These are phyloP conservation scores for Penicillium samsonianum DNA, from an alignment of 495 filamentous ascomycete species.

Conservation along the genomic window DNA sequence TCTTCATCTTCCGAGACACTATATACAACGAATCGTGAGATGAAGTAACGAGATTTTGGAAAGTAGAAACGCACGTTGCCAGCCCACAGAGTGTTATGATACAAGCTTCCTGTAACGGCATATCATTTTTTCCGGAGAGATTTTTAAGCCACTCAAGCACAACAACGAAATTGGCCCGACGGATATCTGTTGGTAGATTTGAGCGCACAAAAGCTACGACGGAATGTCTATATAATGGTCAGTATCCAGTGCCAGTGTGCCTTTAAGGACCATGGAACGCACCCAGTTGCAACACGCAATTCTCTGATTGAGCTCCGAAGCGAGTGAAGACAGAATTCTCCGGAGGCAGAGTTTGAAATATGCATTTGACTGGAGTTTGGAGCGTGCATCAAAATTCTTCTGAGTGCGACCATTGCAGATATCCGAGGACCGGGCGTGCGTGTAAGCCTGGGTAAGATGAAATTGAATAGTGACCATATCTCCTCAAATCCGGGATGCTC, in stretches of 20 bases:
- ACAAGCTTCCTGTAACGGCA: slow-evolving; percentile 74
- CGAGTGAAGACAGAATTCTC: slow-evolving; percentile 78
- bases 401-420: slow-evolving; percentile 69
- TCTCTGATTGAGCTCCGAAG: slow-evolving; percentile 82
- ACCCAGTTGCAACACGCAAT: slow-evolving; percentile 78
- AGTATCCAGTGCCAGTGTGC: slow-evolving; percentile 20
- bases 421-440: slow-evolving; percentile 64
- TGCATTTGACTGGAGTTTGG: slow-evolving; percentile 57
- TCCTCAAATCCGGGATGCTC: slow-evolving; percentile 40
- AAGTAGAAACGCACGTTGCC: slow-evolving; percentile 53
- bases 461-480: slow-evolving; percentile 54
- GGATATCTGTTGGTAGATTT: slow-evolving; percentile 43
- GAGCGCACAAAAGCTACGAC: slow-evolving; percentile 65
- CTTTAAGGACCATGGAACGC: slow-evolving; percentile 20
- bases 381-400: slow-evolving; percentile 66
- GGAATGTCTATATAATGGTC: slow-evolving; percentile 54
- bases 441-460: slow-evolving; percentile 58
- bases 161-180: slow-evolving; percentile 64
- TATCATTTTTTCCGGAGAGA: slow-evolving; percentile 64
- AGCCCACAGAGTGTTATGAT: slow-evolving; percentile 83
- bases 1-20: slow-evolving; percentile 71
- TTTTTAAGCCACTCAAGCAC: slow-evolving; percentile 68
- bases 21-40: background rate
- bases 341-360: slow-evolving; percentile 62
- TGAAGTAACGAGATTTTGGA: background rate